phyloP scores from a whole-genome alignment of 2,329 filamentous ascomycete species.

The Talaromyces funiculosus region DNA sequence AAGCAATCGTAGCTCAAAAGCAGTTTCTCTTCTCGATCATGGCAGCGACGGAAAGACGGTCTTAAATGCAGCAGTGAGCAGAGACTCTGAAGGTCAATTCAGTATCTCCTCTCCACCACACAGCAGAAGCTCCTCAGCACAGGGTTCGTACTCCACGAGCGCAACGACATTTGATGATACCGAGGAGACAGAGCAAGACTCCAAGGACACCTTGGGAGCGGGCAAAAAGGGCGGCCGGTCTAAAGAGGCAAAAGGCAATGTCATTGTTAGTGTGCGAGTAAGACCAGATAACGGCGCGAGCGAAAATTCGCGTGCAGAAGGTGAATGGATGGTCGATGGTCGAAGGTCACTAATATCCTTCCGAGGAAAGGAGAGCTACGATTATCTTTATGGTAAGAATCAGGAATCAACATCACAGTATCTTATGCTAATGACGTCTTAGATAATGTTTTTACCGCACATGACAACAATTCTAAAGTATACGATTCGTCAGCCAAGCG shows the following conservation, averaged over 20 bases:
- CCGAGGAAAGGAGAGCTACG: slow-evolving; percentile 80
- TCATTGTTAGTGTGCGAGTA: slow-evolving; percentile 90
- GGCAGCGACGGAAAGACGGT: slow-evolving; percentile 72
- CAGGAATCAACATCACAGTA: slow-evolving; percentile 19
- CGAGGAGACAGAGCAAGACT: slow-evolving; percentile 49
- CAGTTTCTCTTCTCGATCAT: slow-evolving; percentile 73
- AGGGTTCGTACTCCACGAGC: slow-evolving; percentile 87
- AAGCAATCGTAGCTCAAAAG: slow-evolving; percentile 47
- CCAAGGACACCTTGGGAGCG: slow-evolving; percentile 49
- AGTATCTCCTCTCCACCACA: slow-evolving; percentile 77
- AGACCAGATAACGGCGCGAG: slow-evolving; percentile 68
- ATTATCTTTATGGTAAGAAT: slow-evolving; percentile 78
- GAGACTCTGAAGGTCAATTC: slow-evolving; percentile 68
- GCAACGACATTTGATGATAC: slow-evolving; percentile 82
- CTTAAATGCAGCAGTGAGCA: slow-evolving; percentile 52
- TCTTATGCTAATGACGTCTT: slow-evolving; percentile 6
- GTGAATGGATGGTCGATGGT: slow-evolving; percentile 89
- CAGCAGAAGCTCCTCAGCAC: slow-evolving; percentile 84
- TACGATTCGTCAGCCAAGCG: slow-evolving; percentile 94
- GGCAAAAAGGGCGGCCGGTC: slow-evolving; percentile 28
- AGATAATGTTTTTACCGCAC: slow-evolving; percentile 95
- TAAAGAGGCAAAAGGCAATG: slow-evolving; percentile 84
- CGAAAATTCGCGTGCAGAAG: slow-evolving; percentile 59
- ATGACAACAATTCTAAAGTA: slow-evolving; percentile 90
- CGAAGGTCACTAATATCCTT: slow-evolving; percentile 77